Evolutionary conservation across 139 green algal species (phyloP), one percentile per base, ranked within the genome.

Genomic region (Ulvella scutata): DNA sequence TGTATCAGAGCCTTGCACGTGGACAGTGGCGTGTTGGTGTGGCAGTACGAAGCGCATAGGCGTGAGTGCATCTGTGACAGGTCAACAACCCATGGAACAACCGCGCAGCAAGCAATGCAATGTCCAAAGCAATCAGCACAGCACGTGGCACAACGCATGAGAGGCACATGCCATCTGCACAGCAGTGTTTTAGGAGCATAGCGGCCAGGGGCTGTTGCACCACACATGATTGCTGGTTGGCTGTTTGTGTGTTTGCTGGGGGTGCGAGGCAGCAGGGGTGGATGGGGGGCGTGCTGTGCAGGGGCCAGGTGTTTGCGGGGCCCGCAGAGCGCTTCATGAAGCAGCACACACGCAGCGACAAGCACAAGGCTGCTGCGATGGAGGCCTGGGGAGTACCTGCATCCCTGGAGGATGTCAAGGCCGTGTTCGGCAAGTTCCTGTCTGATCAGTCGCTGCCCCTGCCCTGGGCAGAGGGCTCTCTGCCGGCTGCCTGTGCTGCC

Each of bases 201-300:
- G 89, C 82, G 87, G 82, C 75, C 72, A 80, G 87, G 74, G 60
- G 67, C 7, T 43, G 75, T 28, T 88, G 76, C 37, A 78, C 88
- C 33, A 84, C 81, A 1, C 92, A 91, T 75, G 88, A n/a, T n/a
- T n/a, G 84, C 34, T 85, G 81, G 3, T 67, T 93, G 73, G 77
- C 28, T 1, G 88, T 92, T 43, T 85, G 89, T 62, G 86, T 87
- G 72, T 88, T 85, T 39, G 62, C 28, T 39, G 20, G 7, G 9
- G 59, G 10, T 33, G n/a, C n/a, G n/a, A n/a, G n/a, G n/a, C n/a
- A n/a, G n/a, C n/a, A n/a, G n/a, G n/a, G n/a, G n/a, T n/a, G n/a
- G n/a, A 67, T 31, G 51, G 4, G 17, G 7, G 51, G 51, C 6
- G 51, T 67, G 51, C n/a, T 67, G 51, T 67, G 10, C 51, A 67